These are phyloP conservation scores for Microbotryum scabiosae DNA, from an alignment of 1,284 basidiomycete species.

Conservation along the genomic window DNA sequence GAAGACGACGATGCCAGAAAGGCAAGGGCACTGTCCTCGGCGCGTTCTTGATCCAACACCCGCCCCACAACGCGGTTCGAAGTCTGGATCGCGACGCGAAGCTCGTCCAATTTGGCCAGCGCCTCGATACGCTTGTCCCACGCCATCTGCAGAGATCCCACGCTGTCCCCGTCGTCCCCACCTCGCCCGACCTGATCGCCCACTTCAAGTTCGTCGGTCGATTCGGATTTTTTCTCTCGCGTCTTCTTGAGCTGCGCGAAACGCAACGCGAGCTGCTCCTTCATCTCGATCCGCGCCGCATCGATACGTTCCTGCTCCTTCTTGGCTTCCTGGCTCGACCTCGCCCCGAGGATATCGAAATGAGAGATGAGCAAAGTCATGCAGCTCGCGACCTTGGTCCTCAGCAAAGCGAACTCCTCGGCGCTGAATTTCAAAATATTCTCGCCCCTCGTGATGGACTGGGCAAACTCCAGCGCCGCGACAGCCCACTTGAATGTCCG, in stretches of 20 bases:
- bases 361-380: slow-evolving; percentile 94
- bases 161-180: slow-evolving; percentile 10
- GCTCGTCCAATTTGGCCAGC: slow-evolving; percentile 49
- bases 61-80: slow-evolving; percentile 73
- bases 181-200: neutral
- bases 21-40: slow-evolving; percentile 81
- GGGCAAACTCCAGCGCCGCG: slow-evolving; percentile 86
- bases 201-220: neutral
- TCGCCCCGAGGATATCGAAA: slow-evolving; percentile 93
- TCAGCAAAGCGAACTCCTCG: slow-evolving; percentile 78
- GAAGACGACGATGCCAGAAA: slow-evolving; percentile 79
- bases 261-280: slow-evolving; percentile 41
- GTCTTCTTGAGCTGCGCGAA: slow-evolving; percentile 24
- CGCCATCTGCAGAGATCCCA: slow-evolving; percentile 22
- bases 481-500: slow-evolving; percentile 99
- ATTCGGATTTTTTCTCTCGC: neutral
- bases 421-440: slow-evolving; percentile 82
- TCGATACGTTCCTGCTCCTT: slow-evolving; percentile 73
- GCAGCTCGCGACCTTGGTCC: slow-evolving; percentile 87
- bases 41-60: slow-evolving; percentile 81
- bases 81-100: slow-evolving; percentile 53
- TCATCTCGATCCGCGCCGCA: slow-evolving; percentile 48
- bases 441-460: slow-evolving; percentile 78
- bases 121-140: slow-evolving; percentile 28
- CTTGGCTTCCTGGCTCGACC: slow-evolving; percentile 78